These are phyloP conservation scores for Monosporascus sp. DNA, from an alignment of 2,329 filamentous ascomycete genomes.

Conservation along the genomic window DNA sequence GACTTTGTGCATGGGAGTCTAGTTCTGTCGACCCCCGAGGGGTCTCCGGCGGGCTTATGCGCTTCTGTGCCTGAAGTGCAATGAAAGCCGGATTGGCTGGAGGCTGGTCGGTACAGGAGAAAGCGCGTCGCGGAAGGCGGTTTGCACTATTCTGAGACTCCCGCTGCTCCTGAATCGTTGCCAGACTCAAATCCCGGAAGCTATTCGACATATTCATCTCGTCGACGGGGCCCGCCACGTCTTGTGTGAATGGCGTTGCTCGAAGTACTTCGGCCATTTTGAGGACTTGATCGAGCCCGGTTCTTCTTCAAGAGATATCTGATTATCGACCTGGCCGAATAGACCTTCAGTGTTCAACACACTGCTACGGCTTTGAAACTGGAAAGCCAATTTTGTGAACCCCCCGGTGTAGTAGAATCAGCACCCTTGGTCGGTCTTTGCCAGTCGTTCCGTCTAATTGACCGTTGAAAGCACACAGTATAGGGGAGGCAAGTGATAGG, in stretches of 20 bases:
- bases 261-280: constrained; percentile 27
- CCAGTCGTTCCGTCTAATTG: too few relatives aligned
- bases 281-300: background rate
- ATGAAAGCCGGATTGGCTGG: constrained; percentile 12
- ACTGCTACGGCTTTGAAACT: background rate
- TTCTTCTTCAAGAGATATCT: background rate
- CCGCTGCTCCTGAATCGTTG: constrained; percentile 15
- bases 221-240: constrained; percentile 16
- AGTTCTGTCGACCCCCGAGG: constrained; percentile 12
- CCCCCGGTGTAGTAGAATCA: too few relatives aligned
- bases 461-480: too few relatives aligned
- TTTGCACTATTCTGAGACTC: constrained; percentile 9
- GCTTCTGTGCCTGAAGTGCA: constrained; percentile 10
- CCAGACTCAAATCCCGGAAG: constrained; percentile 20
- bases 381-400: too few relatives aligned
- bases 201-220: constrained; percentile 22
- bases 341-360: background rate
- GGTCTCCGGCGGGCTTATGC: constrained; percentile 16
- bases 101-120: constrained; percentile 22
- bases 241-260: constrained; percentile 17
- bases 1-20: constrained; percentile 10
- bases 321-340: too few relatives aligned
- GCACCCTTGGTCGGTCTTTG: too few relatives aligned
- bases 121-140: constrained; percentile 24
- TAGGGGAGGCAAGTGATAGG: too few relatives aligned